Base-by-base conservation (phyloP, 2,329 filamentous ascomycete species). In the Neonectria neomacrospora region DNA sequence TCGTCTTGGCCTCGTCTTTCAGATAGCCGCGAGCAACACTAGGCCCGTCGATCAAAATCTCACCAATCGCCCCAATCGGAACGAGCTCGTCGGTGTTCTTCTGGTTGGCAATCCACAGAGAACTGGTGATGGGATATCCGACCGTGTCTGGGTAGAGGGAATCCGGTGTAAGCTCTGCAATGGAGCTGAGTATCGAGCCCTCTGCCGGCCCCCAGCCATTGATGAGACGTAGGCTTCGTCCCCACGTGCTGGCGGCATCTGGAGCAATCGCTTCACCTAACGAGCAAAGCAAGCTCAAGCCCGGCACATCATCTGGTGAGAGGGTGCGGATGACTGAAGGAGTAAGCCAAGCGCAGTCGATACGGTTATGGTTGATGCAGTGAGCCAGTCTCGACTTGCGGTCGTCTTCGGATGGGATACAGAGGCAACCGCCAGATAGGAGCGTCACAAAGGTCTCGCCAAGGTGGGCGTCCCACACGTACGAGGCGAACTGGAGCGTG, bases 1-100 rank as follows among this genome's bases (percentile, higher is more conserved):
- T 66, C 6, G 73, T 77, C 42, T 67, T 70, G 5, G 53, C 48
- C 2, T 61, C 48, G 2, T 73, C 65, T 5, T 61, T 51, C 1
- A 75, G 51, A 34, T 72, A 79, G 2, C 73, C 74, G 3, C 59
- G 55, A 0, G 66, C 66, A 3, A 77, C 52, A 2, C 71, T 59
- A 2, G 68, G 67, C 0, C 75, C 74, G 44, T 76, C 72, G 3
- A 77, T 30, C 0, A 75, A 52, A 0, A 77, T 58, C 30, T 77
- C 75, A 1, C 75, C 75, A 4, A 71, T 41, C 0, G 44, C 39
- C 1, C 73, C 71, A 20, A 71, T 51, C 0, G 75, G 67, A 0
- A 66, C 65, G 0, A 77, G 63, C 7, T 52, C 60, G 2, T 73
- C 23, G 8, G 67, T 63, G 18, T 74, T 58, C 1, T 67, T 50